Percentiles rank a stretch among this genome's conserved stretches.
phyloP scores from a whole-genome alignment of 306 rosid species.

The Morella rubra region DNA sequence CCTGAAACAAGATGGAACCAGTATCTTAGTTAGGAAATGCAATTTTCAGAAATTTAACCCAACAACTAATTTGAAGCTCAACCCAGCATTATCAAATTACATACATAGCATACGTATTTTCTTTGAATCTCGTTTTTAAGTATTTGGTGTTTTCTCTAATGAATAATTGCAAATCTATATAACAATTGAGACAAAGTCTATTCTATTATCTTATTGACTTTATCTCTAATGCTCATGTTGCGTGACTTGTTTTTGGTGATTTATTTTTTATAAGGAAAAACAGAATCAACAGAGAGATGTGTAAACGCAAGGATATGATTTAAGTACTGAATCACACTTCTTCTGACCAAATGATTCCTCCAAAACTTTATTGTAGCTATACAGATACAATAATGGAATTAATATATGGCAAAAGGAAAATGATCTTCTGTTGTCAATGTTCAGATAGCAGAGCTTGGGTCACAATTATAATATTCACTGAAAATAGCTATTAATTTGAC shows the following conservation, averaged over 20 bases:
- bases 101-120: no score
- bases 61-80: background rate
- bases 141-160: no score
- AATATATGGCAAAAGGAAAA: background rate
- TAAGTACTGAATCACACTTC: background rate
- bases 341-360: background rate
- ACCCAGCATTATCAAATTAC: background rate
- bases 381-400: background rate
- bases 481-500: no score
- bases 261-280: background rate
- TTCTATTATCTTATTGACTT: no score
- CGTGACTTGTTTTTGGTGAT: background rate
- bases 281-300: background rate
- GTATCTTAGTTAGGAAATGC: slow-evolving; percentile 15
- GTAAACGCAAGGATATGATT: background rate
- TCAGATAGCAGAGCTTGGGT: background rate
- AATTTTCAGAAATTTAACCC: slow-evolving; percentile 1
- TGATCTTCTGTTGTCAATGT: background rate
- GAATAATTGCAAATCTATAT: no score
- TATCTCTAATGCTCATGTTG: background rate
- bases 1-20: slow-evolving; percentile 30
- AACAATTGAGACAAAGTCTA: no score
- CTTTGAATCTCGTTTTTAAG: no score
- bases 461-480: no score
- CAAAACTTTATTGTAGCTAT: background rate